Percentiles rank a stretch among this genome's conserved stretches.
Evolutionary conservation across 2,329 filamentous ascomycete species (phyloP).

Genomic region (Dichotomopilus funicola): DNA sequence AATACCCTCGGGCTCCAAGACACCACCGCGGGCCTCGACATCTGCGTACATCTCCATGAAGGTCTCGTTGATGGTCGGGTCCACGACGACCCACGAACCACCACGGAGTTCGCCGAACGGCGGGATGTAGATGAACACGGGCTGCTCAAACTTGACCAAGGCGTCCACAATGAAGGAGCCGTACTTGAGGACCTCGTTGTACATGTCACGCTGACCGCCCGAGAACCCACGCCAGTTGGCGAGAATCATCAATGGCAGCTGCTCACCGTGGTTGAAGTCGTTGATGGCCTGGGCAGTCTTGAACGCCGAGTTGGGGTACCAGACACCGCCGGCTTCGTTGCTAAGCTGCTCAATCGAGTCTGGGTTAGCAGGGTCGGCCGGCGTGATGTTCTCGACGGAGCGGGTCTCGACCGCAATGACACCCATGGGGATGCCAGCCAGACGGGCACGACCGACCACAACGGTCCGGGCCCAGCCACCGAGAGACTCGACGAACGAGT

Average conservation of each 20-base stretch:
- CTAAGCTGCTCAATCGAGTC: slow-evolving; percentile 95
- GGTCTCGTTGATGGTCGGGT: slow-evolving; percentile 93
- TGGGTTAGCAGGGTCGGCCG: slow-evolving; percentile 94
- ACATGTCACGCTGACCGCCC: slow-evolving; percentile 98
- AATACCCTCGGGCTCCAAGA: slow-evolving; percentile 96
- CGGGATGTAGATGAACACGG: slow-evolving; percentile 98
- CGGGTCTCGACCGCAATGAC: slow-evolving; percentile 96
- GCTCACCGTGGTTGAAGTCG: slow-evolving; percentile 98
- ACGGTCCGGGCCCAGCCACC: slow-evolving; percentile 97
- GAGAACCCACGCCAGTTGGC: slow-evolving; percentile 99
- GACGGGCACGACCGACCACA: slow-evolving; percentile 89
- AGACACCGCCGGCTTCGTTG: slow-evolving; percentile 95
- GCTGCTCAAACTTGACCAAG: slow-evolving; percentile 96
- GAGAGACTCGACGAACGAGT: slow-evolving; percentile 93
- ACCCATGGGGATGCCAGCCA: slow-evolving; percentile 96
- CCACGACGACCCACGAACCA: slow-evolving; percentile 98
- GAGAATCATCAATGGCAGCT: slow-evolving; percentile 96
- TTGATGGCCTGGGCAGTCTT: slow-evolving; percentile 98
- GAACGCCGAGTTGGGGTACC: slow-evolving; percentile 99
- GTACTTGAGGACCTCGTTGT: slow-evolving; percentile 99
- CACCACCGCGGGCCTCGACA: slow-evolving; percentile 88
- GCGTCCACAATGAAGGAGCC: slow-evolving; percentile 98
- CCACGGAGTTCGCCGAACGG: slow-evolving; percentile 94
- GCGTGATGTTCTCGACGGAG: slow-evolving; percentile 92
- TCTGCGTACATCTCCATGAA: slow-evolving; percentile 99